These are phyloP conservation scores for Phytophthora pini DNA, from an alignment of 352 stramenopile genomes.

Conservation along the genomic window DNA sequence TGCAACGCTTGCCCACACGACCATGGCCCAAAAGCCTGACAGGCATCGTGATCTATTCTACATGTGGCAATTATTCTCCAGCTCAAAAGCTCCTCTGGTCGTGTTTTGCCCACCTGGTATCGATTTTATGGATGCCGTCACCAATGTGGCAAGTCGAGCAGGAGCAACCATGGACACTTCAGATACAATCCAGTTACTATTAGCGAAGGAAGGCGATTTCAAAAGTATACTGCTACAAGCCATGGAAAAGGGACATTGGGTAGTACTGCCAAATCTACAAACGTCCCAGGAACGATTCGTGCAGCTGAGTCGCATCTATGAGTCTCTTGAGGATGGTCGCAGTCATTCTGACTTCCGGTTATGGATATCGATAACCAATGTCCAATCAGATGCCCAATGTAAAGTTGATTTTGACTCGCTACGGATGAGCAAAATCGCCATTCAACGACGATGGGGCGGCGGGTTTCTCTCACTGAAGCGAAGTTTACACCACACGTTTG, in stretches of 20 bases:
- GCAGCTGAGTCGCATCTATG: conserved; percentile 40
- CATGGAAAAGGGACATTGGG: conserved; percentile 63
- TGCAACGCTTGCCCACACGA: conserved; percentile 18
- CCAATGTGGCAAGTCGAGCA: conserved; percentile 32
- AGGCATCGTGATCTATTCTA: conserved; percentile 23
- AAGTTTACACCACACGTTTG: conserved; percentile 34
- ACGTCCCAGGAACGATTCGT: conserved; percentile 17
- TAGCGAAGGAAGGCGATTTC: conserved; percentile 32
- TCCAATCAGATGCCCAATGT: not conserved
- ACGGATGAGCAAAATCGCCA: not conserved
- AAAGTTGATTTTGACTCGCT: conserved; percentile 4
- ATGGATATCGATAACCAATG: conserved; percentile 47
- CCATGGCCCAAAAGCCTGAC: conserved; percentile 14
- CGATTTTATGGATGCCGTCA: conserved; percentile 48
- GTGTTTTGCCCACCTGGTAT: conserved; percentile 34
- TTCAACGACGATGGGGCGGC: conserved; percentile 21
- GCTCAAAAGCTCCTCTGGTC: conserved; percentile 34
- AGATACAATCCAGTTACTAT: conserved; percentile 29
- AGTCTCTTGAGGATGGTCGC: conserved; percentile 32
- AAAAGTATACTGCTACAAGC: conserved; percentile 40
- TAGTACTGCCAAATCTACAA: conserved; percentile 55
- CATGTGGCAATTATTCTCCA: conserved; percentile 55
- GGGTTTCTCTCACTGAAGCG: conserved; percentile 29
- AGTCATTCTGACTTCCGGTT: conserved; percentile 69
- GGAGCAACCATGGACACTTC: conserved; percentile 43